Base-by-base conservation (phyloP, 768 basidiomycete species). In the Tulasnella sp. region DNA sequence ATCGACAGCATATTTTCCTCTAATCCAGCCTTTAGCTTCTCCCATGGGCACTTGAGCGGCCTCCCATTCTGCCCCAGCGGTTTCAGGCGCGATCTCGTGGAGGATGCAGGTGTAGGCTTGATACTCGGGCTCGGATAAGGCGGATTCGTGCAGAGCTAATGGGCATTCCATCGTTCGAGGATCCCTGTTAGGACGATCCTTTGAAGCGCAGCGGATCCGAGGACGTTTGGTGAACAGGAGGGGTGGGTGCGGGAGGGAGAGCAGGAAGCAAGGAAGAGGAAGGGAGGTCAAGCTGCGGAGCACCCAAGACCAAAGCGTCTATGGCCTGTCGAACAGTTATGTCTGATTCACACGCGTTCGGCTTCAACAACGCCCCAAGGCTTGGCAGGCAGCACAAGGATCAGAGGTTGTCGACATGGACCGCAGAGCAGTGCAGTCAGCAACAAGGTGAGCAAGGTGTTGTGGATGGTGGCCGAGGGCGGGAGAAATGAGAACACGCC, bases 1-100 rank as follows among this genome's bases (percentile, higher is more conserved):
- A 23, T 80, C 80, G 40, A 80, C 79, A 1, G 75, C 80, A 51
- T 80, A 80, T 44, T n/a, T n/a, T n/a, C n/a, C n/a, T n/a, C n/a
- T n/a, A n/a, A n/a, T n/a, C n/a, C n/a, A n/a, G n/a, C n/a, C 73
- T 35, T 75, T 51, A 37, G 79, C 79, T 35, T 75, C 70, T 69
- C 75, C 74, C 42, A 77, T 37, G 26, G 61, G 72, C 16, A 80
- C 78, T 10, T 79, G 44, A 29, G 20, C 13, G 26, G 40, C 55
- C 29, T 69, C 57, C 79, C 79, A 79, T n/a, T 71, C 70, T 23
- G 26, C 70, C 4, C 29, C 40, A 5, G 20, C 39, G 69, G 29
- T 29, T 15, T 75, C 46, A 26, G 73, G 73, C 18, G 67, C 40
- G 75, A 80, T 40, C n/a, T n/a, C n/a, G n/a, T n/a, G n/a, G n/a